Percentiles rank a stretch among this genome's conserved stretches.
Evolutionary conservation across 2,329 filamentous ascomycete species (phyloP).

Genomic region (Apiospora malaysiana): DNA sequence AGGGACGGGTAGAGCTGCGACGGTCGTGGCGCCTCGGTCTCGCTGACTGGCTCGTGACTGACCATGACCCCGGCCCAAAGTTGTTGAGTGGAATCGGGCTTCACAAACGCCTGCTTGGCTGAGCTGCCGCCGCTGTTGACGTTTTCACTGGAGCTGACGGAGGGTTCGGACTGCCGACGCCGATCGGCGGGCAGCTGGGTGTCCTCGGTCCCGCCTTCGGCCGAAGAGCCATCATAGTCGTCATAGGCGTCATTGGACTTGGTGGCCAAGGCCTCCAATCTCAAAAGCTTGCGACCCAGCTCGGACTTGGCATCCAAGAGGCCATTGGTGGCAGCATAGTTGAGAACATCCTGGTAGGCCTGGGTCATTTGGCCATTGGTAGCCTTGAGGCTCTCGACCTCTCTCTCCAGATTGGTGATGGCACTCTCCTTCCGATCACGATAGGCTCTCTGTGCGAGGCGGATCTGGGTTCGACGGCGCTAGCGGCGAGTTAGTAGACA

Average conservation of each 20-base stretch:
- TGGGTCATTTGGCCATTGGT: slow-evolving; percentile 77
- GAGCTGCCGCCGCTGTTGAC: slow-evolving; percentile 19
- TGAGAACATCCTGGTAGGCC: slow-evolving; percentile 71
- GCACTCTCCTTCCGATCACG: slow-evolving; percentile 83
- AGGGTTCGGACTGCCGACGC: not conserved
- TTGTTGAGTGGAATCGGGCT: slow-evolving; percentile 1
- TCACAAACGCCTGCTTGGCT: not conserved
- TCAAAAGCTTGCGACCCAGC: slow-evolving; percentile 64
- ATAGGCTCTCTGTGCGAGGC: slow-evolving; percentile 85
- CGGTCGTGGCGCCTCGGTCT: slow-evolving; percentile 21
- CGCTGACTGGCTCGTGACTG: slow-evolving; percentile 30
- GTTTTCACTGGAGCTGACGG: not conserved
- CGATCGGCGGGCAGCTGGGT: not conserved
- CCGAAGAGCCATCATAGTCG: slow-evolving; percentile 44
- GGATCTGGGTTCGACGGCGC: slow-evolving; percentile 86
- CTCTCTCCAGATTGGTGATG: slow-evolving; percentile 73
- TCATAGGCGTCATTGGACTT: slow-evolving; percentile 48
- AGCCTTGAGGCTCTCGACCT: slow-evolving; percentile 71
- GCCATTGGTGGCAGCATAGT: slow-evolving; percentile 63
- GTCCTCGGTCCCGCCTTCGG: slow-evolving; percentile 30
- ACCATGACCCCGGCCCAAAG: slow-evolving; percentile 38
- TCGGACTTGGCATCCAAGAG: slow-evolving; percentile 59
- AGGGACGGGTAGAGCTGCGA: slow-evolving; percentile 11
- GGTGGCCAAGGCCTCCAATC: slow-evolving; percentile 61
- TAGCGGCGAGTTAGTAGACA: slow-evolving; percentile 38